These are phyloP conservation scores for Sambucus nigra DNA, from an alignment of 129 eudicot genomes.

Conservation along the genomic window DNA sequence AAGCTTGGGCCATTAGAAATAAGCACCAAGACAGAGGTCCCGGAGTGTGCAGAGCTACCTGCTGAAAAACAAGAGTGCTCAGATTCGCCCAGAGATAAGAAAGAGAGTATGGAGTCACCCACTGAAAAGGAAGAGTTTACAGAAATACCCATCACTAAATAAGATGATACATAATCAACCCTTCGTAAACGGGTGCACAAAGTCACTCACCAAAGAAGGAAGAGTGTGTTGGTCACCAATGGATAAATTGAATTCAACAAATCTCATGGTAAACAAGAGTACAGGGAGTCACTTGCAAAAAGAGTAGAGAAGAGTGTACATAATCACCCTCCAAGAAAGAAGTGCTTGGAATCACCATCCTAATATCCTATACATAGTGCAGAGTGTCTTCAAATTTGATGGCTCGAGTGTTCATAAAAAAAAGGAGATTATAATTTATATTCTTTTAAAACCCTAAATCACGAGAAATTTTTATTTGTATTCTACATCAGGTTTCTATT, in stretches of 20 bases:
- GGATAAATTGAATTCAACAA: background rate
- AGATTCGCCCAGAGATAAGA: slow-evolving; percentile 18
- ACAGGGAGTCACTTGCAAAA: background rate
- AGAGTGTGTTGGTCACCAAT: background rate
- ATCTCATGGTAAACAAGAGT: background rate
- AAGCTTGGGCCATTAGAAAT: slow-evolving; percentile 56
- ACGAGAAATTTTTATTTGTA: too few species aligned
- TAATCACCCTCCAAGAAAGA: slow-evolving; percentile 10
- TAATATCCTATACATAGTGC: background rate
- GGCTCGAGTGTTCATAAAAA: too few species aligned
- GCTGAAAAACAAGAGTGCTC: slow-evolving; percentile 6
- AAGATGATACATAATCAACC: background rate
- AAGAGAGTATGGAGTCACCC: slow-evolving; percentile 14
- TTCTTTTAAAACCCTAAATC: too few species aligned
- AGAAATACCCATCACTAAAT: background rate
- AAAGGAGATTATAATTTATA: too few species aligned
- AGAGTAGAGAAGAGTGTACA: slow-evolving; percentile 1
- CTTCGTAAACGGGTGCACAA: background rate
- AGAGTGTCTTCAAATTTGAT: background rate
- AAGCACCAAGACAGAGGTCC: slow-evolving; percentile 16
- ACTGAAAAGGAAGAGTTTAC: background rate
- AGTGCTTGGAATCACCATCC: too few species aligned
- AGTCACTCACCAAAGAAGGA: slow-evolving; percentile 1
- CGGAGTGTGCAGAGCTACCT: slow-evolving; percentile 9
- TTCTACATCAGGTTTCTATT: too few species aligned